Base-by-base conservation (phyloP, 2,329 filamentous ascomycete genomes). In the Colletotrichum sp. region DNA sequence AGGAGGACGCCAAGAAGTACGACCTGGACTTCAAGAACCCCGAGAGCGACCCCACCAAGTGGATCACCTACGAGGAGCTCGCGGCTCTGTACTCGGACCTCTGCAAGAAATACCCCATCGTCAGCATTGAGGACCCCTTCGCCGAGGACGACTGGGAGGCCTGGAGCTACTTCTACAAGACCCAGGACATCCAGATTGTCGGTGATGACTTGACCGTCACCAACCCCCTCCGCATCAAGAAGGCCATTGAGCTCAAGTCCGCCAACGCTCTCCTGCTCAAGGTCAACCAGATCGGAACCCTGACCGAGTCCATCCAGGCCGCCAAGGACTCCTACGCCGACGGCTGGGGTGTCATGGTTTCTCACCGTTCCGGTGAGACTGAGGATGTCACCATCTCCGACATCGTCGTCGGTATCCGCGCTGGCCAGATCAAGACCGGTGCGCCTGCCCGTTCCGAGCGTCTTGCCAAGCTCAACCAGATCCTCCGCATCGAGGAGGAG, bases 1-100 rank as follows among this genome's bases (percentile, higher is more conserved):
- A 99, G 91, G 88, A 90, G 83, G 95, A 97, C 68, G 96, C 90
- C 86, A 98, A 99, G 95, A 99, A 99, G 92, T 99, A 99, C 92
- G 97, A 99, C 86, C 92, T 99, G 80, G 97, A 99, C 94, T 99
- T 99, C 95, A 99, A 99, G 95, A 99, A 99, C 93, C 96, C 97
- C 84, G 94, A 99, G 79, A 97, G 94, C 86, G 97, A 99, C 90
- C 92, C 93, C 85, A 92, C 89, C 91, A 99, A 99, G 93, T 99
- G 97, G 97, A 91, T 99, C 91, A 98, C 95, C 81, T 99, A 99
- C 89, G 95, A 99, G 92, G 91, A 99, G 90, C 94, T 99, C 78
- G 96, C 97, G 85, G 93, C 94, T 84, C 90, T 98, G 83, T 99
- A 99, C 93, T 92, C 95, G 86, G 90, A 93, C 63, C 93, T 99